A percentile compares a stretch with the other conserved stretches of the same genome.
These are phyloP conservation scores for Closterium sp. DNA, from an alignment of 139 green algal genomes.

Conservation along the genomic window DNA sequence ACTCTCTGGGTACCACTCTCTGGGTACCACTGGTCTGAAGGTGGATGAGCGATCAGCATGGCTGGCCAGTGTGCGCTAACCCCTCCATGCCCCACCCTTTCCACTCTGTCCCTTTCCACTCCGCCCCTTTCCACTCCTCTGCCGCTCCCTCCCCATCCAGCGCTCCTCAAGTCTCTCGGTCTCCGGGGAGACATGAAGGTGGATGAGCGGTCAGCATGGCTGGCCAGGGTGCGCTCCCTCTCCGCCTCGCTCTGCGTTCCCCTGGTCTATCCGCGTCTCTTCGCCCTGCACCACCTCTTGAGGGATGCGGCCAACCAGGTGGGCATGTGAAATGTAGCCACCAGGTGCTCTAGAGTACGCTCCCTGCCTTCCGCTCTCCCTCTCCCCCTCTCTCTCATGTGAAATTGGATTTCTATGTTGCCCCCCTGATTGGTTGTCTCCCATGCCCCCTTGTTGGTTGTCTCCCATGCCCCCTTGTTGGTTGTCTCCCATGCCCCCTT, in stretches of 20 bases:
- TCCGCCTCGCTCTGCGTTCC: not conserved
- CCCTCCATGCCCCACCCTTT: not conserved
- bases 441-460: too few species aligned
- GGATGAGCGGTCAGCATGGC: not conserved
- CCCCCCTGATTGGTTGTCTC: too few species aligned
- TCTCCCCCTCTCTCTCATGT: too few species aligned
- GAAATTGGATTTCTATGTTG: too few species aligned
- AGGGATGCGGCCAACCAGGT: not conserved
- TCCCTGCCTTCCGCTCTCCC: too few species aligned
- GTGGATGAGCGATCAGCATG: slow-evolving; percentile 40
- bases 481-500: too few species aligned
- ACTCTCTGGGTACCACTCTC: too few species aligned
- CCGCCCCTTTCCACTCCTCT: slow-evolving; percentile 71
- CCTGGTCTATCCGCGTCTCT: not conserved
- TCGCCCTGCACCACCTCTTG: not conserved
- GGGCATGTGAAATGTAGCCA: too few species aligned
- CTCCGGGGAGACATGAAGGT: not conserved
- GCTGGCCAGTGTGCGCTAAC: slow-evolving; percentile 62
- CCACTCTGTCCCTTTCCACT: slow-evolving; percentile 52
- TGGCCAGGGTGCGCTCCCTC: not conserved
- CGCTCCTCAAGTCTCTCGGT: not conserved
- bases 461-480: too few species aligned
- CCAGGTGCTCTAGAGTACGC: too few species aligned
- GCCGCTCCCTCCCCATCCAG: not conserved
- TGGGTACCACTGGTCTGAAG: too few species aligned